Conservation (phyloP, 2,329 filamentous ascomycete species). For the Pezicula rhizophila region DNA sequence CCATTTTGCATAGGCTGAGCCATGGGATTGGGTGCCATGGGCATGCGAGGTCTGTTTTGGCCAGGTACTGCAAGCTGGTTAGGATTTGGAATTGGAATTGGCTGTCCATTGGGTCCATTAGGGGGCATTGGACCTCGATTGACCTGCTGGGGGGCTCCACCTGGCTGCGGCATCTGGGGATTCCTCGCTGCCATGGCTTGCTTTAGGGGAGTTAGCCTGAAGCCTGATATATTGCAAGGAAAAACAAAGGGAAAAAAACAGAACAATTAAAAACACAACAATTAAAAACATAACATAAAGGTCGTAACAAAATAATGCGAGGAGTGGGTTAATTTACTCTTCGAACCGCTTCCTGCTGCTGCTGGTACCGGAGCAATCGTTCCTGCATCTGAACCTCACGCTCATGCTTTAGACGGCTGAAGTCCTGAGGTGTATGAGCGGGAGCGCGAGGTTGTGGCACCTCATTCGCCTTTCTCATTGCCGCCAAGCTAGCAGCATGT, state of each 20-base stretch:
- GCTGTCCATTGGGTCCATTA: constrained; percentile 5
- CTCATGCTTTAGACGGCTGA: constrained; percentile 83
- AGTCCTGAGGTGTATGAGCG: constrained; percentile 74
- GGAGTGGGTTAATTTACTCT: constrained; percentile 39
- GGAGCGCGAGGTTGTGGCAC: constrained; percentile 44
- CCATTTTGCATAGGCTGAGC: constrained; percentile 34
- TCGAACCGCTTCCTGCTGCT: constrained; percentile 37
- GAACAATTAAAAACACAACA: constrained; percentile 28
- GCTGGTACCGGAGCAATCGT: constrained; percentile 44
- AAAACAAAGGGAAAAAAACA: neutral
- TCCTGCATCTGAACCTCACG: constrained; percentile 66
- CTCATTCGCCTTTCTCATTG: constrained; percentile 77
- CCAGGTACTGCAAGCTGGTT: constrained; percentile 16
- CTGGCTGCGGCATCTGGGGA: constrained; percentile 15
- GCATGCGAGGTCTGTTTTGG: constrained; percentile 45
- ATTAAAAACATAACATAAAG: constrained; percentile 31
- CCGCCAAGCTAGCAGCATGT: constrained; percentile 69
- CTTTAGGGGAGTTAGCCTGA: neutral
- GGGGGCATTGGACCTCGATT: constrained; percentile 19
- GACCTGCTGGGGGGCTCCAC: constrained; percentile 9
- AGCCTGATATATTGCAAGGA: neutral
- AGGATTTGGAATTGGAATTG: neutral
- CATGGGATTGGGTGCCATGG: constrained; percentile 47
- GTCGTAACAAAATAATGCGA: constrained; percentile 9
- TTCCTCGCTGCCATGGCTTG: neutral